These are phyloP conservation scores for Colletotrichum sp. DNA, from an alignment of 2,329 filamentous ascomycete species.

Conservation along the genomic window DNA sequence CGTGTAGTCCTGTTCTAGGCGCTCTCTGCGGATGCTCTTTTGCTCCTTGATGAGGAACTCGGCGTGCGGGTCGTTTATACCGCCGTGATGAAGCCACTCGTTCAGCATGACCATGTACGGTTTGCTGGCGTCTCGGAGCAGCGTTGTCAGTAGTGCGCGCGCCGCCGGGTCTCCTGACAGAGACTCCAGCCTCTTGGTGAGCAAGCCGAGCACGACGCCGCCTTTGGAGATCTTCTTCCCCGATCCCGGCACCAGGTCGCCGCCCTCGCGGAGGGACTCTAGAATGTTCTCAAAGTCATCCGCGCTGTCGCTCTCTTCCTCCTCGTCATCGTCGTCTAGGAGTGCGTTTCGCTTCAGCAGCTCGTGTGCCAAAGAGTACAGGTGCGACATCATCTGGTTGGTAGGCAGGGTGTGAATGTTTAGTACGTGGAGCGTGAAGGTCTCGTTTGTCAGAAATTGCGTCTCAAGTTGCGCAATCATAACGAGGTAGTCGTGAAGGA, in stretches of 20 bases:
- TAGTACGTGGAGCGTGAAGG: slow-evolving; percentile 91
- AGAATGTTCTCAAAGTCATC: slow-evolving; percentile 93
- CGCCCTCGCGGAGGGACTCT: slow-evolving; percentile 86
- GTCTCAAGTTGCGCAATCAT: slow-evolving; percentile 93
- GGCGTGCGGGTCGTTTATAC: slow-evolving; percentile 89
- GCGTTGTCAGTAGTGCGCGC: slow-evolving; percentile 76
- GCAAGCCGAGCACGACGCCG: slow-evolving; percentile 88
- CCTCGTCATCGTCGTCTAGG: slow-evolving; percentile 77
- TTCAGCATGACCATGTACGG: slow-evolving; percentile 99
- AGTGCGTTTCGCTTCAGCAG: slow-evolving; percentile 87
- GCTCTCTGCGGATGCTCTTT: slow-evolving; percentile 90
- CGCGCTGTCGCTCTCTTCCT: slow-evolving; percentile 73
- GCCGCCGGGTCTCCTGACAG: slow-evolving; percentile 95
- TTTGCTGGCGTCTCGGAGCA: slow-evolving; percentile 85
- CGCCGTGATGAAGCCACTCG: slow-evolving; percentile 96
- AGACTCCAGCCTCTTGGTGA: slow-evolving; percentile 83
- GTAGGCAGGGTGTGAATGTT: slow-evolving; percentile 92
- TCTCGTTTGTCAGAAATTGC: slow-evolving; percentile 85
- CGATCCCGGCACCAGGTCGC: slow-evolving; percentile 77
- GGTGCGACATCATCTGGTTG: slow-evolving; percentile 86
- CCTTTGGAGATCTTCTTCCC: slow-evolving; percentile 95
- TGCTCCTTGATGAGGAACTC: slow-evolving; percentile 97
- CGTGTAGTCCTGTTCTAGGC: slow-evolving; percentile 93
- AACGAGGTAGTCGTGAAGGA: slow-evolving; percentile 91
- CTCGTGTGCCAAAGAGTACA: slow-evolving; percentile 88